Conservation (phyloP, 2,329 filamentous ascomycete genomes). For the Sclerotinia minor region DNA sequence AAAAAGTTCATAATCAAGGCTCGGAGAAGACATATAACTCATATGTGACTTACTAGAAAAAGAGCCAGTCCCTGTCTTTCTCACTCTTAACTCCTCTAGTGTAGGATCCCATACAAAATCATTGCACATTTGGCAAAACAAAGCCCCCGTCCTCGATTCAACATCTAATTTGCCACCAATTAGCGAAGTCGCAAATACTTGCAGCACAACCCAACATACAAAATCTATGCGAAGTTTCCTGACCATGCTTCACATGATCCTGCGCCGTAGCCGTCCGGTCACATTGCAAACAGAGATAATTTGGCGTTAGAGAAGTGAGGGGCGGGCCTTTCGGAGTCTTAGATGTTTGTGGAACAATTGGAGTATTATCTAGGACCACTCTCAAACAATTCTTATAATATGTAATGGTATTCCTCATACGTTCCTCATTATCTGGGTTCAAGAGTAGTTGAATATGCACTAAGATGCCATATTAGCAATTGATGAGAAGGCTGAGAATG, state of each 20-base stretch:
- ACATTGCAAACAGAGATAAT: conserved; percentile 74
- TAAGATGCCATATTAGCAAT: conserved; percentile 43
- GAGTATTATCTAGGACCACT: conserved; percentile 67
- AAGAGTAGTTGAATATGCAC: conserved; percentile 73
- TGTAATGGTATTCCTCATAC: conserved; percentile 66
- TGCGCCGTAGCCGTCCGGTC: conserved; percentile 66
- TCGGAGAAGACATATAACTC: not conserved
- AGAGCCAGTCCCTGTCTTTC: conserved; percentile 66
- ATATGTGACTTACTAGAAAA: conserved; percentile 57
- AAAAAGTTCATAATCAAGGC: not conserved
- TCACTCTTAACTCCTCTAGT: conserved; percentile 70
- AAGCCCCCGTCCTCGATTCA: conserved; percentile 70
- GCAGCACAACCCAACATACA: conserved; percentile 51
- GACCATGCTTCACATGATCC: conserved; percentile 65
- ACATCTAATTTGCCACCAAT: conserved; percentile 56
- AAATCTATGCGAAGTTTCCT: conserved; percentile 69
- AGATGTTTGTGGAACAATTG: conserved; percentile 64
- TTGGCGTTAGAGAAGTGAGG: conserved; percentile 63
- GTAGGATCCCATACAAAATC: conserved; percentile 83
- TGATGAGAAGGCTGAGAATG: conserved; percentile 33
- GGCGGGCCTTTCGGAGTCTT: conserved; percentile 57
- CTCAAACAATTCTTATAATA: conserved; percentile 73
- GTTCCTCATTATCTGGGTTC: conserved; percentile 56
- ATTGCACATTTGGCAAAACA: conserved; percentile 80
- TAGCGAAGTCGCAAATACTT: not conserved